These are phyloP conservation scores for Stephania japonica DNA, from an alignment of 164 flowering plant genomes.

Conservation along the genomic window DNA sequence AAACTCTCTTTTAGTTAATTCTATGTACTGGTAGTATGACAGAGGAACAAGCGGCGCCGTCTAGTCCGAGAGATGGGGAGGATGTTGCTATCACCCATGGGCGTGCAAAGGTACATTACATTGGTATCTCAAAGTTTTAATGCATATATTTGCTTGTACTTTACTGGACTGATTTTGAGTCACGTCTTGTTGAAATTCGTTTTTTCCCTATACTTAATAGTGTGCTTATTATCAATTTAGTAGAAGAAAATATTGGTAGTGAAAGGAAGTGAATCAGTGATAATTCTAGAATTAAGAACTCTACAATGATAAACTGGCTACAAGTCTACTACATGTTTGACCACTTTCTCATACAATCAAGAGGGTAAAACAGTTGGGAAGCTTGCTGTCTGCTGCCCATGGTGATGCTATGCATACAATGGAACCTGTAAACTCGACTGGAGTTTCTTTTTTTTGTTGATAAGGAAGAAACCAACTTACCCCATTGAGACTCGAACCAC, in stretches of 20 bases:
- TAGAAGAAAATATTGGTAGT: neutral
- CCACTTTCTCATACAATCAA: too few species aligned
- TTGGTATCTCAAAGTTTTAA: slow-evolving; percentile 4
- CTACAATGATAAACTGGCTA: too few species aligned
- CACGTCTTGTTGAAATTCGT: neutral
- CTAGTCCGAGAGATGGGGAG: slow-evolving; percentile 91
- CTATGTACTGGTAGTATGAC: slow-evolving; percentile 63
- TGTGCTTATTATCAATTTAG: neutral
- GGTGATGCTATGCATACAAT: too few species aligned
- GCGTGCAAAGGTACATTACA: slow-evolving; percentile 57
- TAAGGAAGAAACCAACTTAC: too few species aligned
- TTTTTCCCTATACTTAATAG: neutral
- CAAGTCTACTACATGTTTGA: too few species aligned
- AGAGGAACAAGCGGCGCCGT: slow-evolving; percentile 73
- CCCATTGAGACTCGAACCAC: too few species aligned
- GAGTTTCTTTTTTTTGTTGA: too few species aligned
- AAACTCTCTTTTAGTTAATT: neutral
- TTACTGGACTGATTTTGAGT: neutral
- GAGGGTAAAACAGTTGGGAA: too few species aligned
- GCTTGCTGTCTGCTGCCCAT: too few species aligned
- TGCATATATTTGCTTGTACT: neutral
- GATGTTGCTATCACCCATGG: slow-evolving; percentile 63
- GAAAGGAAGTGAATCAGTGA: neutral
- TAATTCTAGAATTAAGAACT: too few species aligned
- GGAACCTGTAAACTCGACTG: too few species aligned